Percentiles rank a stretch among this genome's conserved stretches.
phyloP scores from a whole-genome alignment of 441 rosid species.

The Dalechampia spathulata region DNA sequence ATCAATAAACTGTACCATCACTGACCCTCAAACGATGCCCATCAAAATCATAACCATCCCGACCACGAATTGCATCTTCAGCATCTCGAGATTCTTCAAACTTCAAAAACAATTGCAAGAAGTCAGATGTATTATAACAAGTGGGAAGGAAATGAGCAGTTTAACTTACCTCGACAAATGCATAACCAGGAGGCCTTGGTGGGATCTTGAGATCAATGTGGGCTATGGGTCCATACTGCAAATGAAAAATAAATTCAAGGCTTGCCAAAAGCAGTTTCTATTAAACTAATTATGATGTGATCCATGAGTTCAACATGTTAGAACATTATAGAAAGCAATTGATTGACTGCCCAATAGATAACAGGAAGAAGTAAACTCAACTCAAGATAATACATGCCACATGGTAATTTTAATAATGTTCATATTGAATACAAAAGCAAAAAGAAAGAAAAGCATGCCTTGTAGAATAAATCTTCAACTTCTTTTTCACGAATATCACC shows the following conservation, averaged over 20 bases:
- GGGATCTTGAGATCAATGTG: slow-evolving; percentile 92
- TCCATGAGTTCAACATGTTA: too few relatives aligned
- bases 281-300: too few relatives aligned
- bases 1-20: not conserved
- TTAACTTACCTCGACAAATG: slow-evolving; percentile 76
- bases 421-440: not conserved
- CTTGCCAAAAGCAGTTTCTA: too few relatives aligned
- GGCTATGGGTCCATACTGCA: slow-evolving; percentile 83
- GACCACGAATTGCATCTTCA: slow-evolving; percentile 86
- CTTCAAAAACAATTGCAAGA: slow-evolving; percentile 29
- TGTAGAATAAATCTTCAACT: slow-evolving; percentile 90
- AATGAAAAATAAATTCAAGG: slow-evolving; percentile 3
- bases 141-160: not conserved
- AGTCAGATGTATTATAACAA: not conserved
- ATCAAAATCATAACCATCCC: slow-evolving; percentile 95
- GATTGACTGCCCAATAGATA: too few relatives aligned
- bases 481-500: slow-evolving; percentile 95
- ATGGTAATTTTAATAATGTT: not conserved
- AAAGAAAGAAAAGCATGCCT: slow-evolving; percentile 36
- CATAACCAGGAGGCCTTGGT: slow-evolving; percentile 95
- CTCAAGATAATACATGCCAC: not conserved
- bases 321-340: too few relatives aligned
- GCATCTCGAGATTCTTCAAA: slow-evolving; percentile 92
- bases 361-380: too few relatives aligned
- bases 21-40: slow-evolving; percentile 76